Conservation (phyloP, 164 flowering plant species). For the Berberis thunbergii region DNA sequence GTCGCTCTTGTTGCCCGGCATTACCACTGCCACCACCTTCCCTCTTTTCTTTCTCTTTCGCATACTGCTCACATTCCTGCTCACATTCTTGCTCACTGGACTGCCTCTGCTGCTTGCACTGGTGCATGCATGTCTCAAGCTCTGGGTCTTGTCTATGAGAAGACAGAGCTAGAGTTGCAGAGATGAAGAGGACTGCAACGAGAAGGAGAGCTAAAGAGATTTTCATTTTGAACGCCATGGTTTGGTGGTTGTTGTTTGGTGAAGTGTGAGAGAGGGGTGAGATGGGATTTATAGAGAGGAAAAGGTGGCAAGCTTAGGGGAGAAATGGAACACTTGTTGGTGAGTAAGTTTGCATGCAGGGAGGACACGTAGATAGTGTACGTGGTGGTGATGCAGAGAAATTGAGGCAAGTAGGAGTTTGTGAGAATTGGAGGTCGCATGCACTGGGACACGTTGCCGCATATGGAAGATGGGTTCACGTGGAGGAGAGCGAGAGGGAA, state of each 20-base stretch:
- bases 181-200: constrained; percentile 1
- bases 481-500: too few species aligned
- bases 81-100: neutral
- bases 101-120: constrained; percentile 4
- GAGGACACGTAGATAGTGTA: neutral
- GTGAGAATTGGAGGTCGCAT: neutral
- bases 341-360: neutral
- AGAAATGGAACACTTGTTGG: neutral
- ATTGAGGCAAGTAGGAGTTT: neutral
- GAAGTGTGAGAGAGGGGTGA: neutral
- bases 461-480: neutral
- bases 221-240: constrained; percentile 4
- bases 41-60: neutral
- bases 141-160: constrained; percentile 2
- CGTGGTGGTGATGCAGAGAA: neutral
- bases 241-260: neutral
- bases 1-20: neutral
- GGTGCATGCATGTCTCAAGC: neutral
- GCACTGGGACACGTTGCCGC: neutral
- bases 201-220: constrained; percentile 1
- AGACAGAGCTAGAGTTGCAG: neutral
- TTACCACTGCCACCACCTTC: neutral
- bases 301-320: neutral
- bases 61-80: neutral
- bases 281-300: neutral